Percentiles rank a stretch among this genome's conserved stretches.
Evolutionary conservation across 192 early-diverging fungal species (phyloP).

Genomic region (Coemansia sp.): DNA sequence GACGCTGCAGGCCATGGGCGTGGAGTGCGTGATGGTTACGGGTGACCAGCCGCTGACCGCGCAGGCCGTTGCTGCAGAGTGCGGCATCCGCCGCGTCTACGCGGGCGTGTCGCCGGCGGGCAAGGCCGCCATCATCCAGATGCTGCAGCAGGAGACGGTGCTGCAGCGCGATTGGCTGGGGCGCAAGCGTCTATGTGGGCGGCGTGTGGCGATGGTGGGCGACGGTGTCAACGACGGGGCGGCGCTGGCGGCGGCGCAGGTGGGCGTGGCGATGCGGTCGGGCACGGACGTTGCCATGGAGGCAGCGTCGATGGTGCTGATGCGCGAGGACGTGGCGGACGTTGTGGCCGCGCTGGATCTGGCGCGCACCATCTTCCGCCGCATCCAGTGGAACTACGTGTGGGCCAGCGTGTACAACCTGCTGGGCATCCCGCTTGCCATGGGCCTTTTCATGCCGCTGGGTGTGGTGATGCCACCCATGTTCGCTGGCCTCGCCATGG

Average conservation of each 20-base stretch:
- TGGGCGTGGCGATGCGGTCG: constrained; percentile 86
- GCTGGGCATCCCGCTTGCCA: constrained; percentile 87
- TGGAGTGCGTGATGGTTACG: constrained; percentile 87
- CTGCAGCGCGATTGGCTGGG: constrained; percentile 6
- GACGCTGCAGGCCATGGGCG: constrained; percentile 71
- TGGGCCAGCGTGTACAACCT: constrained; percentile 93
- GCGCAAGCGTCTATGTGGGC: not conserved
- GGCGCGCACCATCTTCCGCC: constrained; percentile 75
- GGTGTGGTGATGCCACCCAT: constrained; percentile 85
- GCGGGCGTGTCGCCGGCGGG: constrained; percentile 90
- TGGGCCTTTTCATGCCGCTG: constrained; percentile 89
- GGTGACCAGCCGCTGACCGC: constrained; percentile 91
- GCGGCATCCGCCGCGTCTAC: constrained; percentile 83
- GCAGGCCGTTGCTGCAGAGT: constrained; percentile 73
- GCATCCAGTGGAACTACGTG: constrained; percentile 84
- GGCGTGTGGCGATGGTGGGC: constrained; percentile 85
- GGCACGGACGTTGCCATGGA: constrained; percentile 97
- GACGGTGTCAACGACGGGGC: constrained; percentile 98
- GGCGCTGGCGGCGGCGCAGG: constrained; percentile 77
- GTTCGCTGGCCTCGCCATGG: constrained; percentile 95
- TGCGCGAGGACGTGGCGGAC: constrained; percentile 83
- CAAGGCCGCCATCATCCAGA: constrained; percentile 76
- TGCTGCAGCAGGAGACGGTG: constrained; percentile 61
- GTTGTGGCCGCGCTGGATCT: constrained; percentile 88
- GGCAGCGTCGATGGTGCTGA: constrained; percentile 89